phyloP scores from a whole-genome alignment of 768 basidiomycete species.

The Mrakia gelida region DNA sequence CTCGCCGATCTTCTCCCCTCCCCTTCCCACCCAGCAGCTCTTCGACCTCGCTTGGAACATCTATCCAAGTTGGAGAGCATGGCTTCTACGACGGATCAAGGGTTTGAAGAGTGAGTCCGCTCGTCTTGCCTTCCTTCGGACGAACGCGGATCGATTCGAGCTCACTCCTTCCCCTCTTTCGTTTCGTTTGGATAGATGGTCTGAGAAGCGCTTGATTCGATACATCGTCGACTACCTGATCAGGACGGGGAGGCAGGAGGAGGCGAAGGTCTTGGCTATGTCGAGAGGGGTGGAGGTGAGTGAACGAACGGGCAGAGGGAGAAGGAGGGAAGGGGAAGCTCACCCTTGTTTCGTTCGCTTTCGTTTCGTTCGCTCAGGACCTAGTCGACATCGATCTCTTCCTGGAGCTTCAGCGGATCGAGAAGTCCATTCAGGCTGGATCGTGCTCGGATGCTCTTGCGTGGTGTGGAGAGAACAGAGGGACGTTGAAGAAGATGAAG shows the following conservation, averaged over 20 bases:
- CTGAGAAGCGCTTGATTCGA: slow-evolving; percentile 71
- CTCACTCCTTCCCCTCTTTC: too few relatives aligned
- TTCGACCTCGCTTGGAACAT: slow-evolving; percentile 41
- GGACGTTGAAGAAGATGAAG: slow-evolving; percentile 84
- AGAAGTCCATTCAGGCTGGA: slow-evolving; percentile 65
- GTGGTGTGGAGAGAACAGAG: slow-evolving; percentile 96
- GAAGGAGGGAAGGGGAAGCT: too few relatives aligned
- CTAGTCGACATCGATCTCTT: slow-evolving; percentile 90
- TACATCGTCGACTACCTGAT: slow-evolving; percentile 93
- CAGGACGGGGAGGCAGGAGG: slow-evolving; percentile 68
- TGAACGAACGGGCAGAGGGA: background rate
- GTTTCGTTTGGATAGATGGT: slow-evolving; percentile 54
- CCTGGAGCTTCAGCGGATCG: slow-evolving; percentile 80
- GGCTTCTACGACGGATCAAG: background rate
- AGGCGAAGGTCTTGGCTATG: slow-evolving; percentile 69
- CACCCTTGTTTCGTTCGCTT: background rate
- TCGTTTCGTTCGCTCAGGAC: slow-evolving; percentile 50
- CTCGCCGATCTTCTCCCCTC: slow-evolving; percentile 31
- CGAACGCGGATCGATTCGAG: background rate
- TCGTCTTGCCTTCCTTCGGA: background rate
- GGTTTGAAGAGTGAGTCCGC: slow-evolving; percentile 16
- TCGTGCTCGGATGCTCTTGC: slow-evolving; percentile 83
- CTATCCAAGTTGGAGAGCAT: slow-evolving; percentile 52
- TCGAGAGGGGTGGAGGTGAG: slow-evolving; percentile 38
- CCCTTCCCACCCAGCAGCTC: slow-evolving; percentile 5